Evolutionary conservation across 371 early-diverging fungal genomes (phyloP), one percentile per base, ranked within the genome.

Genomic region (Nematocida sp.): DNA sequence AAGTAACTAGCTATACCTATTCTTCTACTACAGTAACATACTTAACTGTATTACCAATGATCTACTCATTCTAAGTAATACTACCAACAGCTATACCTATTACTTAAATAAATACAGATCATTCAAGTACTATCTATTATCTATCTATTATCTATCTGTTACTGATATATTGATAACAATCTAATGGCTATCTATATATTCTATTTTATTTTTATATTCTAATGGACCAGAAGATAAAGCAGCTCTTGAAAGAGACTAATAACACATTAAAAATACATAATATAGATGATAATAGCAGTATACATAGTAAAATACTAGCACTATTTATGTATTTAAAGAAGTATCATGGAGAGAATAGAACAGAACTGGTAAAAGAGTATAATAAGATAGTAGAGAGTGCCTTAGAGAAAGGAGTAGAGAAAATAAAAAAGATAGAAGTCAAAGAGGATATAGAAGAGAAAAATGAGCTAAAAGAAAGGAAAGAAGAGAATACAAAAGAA

Each of bases 241-340:
- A 63, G 9, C 58, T 66, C 0, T 43, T 66, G 25, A 47, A 70
- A 29, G 74, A 70, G 31, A 60, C 61, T 23, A 19, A 70, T 37
- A 40, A 13, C 19, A 31, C 61, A n/a, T 29, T 70, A 47, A 31
- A 70, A n/a, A 67, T 13, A 29, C 27, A 46, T 13, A 15, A 27
- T n/a, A 7, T 9, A 35, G 37, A 37, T 17, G 49, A 60, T 15
- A 43, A 34, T 29, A 61, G 61, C 31, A 49, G 48, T 13, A 57
- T 70, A 15, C 74, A 70, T 23, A 70, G 74, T 32, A 60, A 70
- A 43, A 13, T 70, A 21, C 15, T 61, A 1, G 74, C 45, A 5
- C 0, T 70, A 17, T 58, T 29, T 48, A 19, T 70, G 19, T 60
- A 25, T 29, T 38, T 70, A n/a, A 34, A 61, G 15, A 49, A 48